Conservation (phyloP, 305 asterid species). For the Nicotiana rustica region DNA sequence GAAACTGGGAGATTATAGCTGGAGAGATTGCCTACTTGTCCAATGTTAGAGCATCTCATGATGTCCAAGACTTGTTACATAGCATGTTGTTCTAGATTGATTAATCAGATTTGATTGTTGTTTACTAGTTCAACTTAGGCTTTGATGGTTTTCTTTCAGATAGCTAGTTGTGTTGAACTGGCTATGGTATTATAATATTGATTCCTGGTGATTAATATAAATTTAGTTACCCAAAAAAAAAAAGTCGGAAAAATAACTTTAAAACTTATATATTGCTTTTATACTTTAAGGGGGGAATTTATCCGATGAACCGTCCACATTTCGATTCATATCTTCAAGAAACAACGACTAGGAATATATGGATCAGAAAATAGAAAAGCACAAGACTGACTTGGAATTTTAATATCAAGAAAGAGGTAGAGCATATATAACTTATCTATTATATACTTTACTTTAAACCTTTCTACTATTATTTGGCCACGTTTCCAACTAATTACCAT, state of each 20-base stretch:
- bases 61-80: too few relatives aligned
- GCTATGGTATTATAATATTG: too few relatives aligned
- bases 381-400: neutral
- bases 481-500: neutral
- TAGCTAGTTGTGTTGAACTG: too few relatives aligned
- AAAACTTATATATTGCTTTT: neutral
- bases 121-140: too few relatives aligned
- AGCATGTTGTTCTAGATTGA: too few relatives aligned
- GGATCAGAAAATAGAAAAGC: neutral
- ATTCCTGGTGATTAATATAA: too few relatives aligned
- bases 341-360: neutral
- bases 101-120: too few relatives aligned
- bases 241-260: neutral
- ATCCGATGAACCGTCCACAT: neutral
- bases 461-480: neutral
- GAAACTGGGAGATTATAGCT: too few relatives aligned
- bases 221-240: too few relatives aligned
- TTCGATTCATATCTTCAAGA: slow-evolving; percentile 7
- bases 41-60: too few relatives aligned
- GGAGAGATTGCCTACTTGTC: too few relatives aligned
- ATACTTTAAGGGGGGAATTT: neutral
- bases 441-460: neutral
- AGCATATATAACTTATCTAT: neutral
- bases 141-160: too few relatives aligned
- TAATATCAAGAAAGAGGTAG: neutral